Percentiles rank a stretch among this genome's conserved stretches.
Evolutionary conservation across 176 grass and related monocot genomes (phyloP).

Genomic region (Carex kokanica): DNA sequence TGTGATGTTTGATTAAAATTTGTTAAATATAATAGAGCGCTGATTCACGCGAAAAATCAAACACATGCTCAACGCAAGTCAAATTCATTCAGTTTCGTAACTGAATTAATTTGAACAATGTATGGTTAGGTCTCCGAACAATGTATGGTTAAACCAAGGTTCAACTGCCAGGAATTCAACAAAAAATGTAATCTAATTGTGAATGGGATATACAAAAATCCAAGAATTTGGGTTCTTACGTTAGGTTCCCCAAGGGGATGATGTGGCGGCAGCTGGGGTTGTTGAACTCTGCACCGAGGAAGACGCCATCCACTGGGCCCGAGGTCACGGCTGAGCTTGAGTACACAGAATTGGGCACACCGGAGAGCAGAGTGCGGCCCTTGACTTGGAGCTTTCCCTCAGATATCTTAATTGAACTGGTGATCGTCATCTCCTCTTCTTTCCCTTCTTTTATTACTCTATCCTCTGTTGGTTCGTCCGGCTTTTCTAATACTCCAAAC

Average conservation of each 20-base stretch:
- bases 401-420: slow-evolving; percentile 47
- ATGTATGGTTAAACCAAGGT: background rate
- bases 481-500: slow-evolving; percentile 18
- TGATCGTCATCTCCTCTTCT: slow-evolving; percentile 59
- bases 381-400: slow-evolving; percentile 42
- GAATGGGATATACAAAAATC: background rate
- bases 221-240: slow-evolving; percentile 32
- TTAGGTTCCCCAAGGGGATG: slow-evolving; percentile 65
- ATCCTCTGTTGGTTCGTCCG: background rate
- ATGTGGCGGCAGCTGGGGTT: slow-evolving; percentile 44
- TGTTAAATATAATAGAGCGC: background rate
- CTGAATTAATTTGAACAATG: no score
- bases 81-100: background rate
- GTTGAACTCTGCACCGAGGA: slow-evolving; percentile 58
- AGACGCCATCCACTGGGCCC: slow-evolving; percentile 66
- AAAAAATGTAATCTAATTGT: background rate
- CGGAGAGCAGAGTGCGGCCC: slow-evolving; percentile 52
- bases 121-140: no score
- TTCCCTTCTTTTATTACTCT: background rate
- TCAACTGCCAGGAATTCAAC: background rate
- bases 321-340: slow-evolving; percentile 46
- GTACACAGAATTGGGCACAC: slow-evolving; percentile 47
- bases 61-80: slow-evolving; percentile 13
- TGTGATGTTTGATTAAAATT: background rate
- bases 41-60: background rate